Percentiles rank a stretch among this genome's conserved stretches.
Evolutionary conservation across 108 stramenopile species (phyloP).

Genomic region (Cyclotella atomus): DNA sequence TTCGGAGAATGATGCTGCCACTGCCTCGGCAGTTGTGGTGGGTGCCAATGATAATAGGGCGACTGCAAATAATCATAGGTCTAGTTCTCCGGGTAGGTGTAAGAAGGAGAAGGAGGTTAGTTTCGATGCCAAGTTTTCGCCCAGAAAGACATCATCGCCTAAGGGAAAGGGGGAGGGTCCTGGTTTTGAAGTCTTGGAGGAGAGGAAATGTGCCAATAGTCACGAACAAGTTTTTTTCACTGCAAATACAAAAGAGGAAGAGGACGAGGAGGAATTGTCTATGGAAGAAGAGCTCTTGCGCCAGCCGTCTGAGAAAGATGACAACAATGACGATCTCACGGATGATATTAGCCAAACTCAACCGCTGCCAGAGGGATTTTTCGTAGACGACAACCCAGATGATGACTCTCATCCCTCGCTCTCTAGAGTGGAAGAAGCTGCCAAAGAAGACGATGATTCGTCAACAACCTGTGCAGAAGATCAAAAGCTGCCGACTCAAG

Average conservation of each 20-base stretch:
- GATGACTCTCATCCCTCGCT: not conserved
- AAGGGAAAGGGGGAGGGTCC: not conserved
- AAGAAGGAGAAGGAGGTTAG: constrained; percentile 6
- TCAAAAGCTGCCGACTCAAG: not conserved
- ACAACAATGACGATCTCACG: not conserved
- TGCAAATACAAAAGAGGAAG: not conserved
- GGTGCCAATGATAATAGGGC: not conserved
- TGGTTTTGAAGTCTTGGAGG: not conserved
- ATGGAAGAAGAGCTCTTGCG: not conserved
- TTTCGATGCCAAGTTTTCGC: constrained; percentile 1
- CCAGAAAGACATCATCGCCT: not conserved
- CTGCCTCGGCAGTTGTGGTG: not conserved
- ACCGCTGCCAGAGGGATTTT: not conserved
- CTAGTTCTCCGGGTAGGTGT: not conserved
- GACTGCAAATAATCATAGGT: too few species aligned
- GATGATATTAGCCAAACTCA: constrained; percentile 7
- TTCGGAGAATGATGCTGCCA: not conserved
- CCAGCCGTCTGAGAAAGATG: not conserved
- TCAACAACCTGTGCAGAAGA: not conserved
- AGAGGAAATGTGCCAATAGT: too few species aligned
- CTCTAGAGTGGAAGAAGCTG: not conserved
- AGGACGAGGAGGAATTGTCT: not conserved
- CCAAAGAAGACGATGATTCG: not conserved
- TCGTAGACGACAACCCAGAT: not conserved
- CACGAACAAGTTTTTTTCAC: not conserved